Conservation (phyloP, 208 protist genomes). For the Leishmania aethiopica region DNA sequence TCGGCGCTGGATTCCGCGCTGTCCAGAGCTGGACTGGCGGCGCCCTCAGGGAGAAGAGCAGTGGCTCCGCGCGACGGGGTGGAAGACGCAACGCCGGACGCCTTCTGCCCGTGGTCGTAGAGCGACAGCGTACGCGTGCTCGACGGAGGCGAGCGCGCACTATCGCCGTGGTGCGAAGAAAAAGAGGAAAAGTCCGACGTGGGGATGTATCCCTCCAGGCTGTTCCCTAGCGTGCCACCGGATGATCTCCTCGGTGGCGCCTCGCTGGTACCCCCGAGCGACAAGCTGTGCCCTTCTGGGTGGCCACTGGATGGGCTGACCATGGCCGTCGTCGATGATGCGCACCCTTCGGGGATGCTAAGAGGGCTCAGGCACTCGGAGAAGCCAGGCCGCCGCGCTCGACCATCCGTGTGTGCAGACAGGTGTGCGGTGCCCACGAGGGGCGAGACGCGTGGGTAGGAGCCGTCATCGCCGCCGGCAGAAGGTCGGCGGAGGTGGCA, state of each 20-base stretch:
- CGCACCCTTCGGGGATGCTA: constrained; percentile 6
- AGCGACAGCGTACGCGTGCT: not conserved
- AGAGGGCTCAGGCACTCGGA: constrained; percentile 22
- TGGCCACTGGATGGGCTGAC: not conserved
- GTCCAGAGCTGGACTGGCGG: not conserved
- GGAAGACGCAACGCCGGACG: not conserved
- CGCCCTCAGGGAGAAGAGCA: not conserved
- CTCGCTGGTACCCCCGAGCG: not conserved
- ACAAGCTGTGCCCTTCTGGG: not conserved
- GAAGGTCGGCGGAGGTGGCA: not conserved
- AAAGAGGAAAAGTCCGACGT: not conserved
- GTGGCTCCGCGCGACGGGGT: not conserved
- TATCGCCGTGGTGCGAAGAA: not conserved
- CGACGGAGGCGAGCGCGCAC: not conserved
- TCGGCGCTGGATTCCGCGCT: not conserved
- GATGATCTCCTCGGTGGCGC: not conserved
- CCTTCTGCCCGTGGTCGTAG: not conserved
- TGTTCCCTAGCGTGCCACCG: not conserved
- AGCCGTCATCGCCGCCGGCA: not conserved
- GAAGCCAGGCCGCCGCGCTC: not conserved
- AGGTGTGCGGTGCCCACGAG: not conserved
- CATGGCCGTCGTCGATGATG: not conserved
- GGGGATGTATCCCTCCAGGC: not conserved
- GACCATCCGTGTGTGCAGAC: constrained; percentile 17
- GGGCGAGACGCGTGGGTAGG: constrained; percentile 4